A percentile compares a stretch with the other conserved stretches of the same genome.
Evolutionary conservation across 2,329 filamentous ascomycete genomes (phyloP).

Genomic region (Hyphodiscus sp.): DNA sequence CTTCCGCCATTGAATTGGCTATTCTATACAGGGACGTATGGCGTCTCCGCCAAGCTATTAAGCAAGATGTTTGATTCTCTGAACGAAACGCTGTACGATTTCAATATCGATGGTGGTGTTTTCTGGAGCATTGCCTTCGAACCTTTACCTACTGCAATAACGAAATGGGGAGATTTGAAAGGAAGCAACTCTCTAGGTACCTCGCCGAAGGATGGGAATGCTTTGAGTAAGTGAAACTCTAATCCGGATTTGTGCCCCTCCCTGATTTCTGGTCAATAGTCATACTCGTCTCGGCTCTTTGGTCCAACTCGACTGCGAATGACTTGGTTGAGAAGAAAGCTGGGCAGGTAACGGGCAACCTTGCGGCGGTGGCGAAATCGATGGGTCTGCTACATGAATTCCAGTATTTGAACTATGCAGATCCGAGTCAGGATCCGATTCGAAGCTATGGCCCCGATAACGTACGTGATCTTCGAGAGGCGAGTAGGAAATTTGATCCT

Average conservation of each 20-base stretch:
- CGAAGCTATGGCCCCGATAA: conserved; percentile 37
- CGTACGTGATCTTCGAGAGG: conserved; percentile 27
- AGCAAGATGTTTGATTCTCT: conserved; percentile 1
- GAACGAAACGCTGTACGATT: conserved; percentile 3
- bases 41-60: background rate
- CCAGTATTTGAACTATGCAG: conserved; percentile 41
- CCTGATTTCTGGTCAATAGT: background rate
- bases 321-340: background rate
- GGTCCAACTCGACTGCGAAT: background rate
- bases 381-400: conserved; percentile 5
- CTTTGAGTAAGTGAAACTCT: background rate
- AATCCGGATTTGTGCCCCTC: background rate
- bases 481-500: conserved; percentile 34
- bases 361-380: background rate
- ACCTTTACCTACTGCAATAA: conserved; percentile 5
- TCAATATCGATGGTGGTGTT: background rate
- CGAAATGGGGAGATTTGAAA: conserved; percentile 3
- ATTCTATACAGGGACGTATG: conserved; percentile 1
- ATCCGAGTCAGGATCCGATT: conserved; percentile 36
- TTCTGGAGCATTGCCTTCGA: conserved; percentile 7
- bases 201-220: conserved; percentile 2
- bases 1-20: background rate
- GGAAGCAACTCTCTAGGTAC: conserved; percentile 7
- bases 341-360: background rate
- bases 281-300: background rate